phyloP scores from a whole-genome alignment of 2,329 filamentous ascomycete genomes.

The Trichoderma hamatum region DNA sequence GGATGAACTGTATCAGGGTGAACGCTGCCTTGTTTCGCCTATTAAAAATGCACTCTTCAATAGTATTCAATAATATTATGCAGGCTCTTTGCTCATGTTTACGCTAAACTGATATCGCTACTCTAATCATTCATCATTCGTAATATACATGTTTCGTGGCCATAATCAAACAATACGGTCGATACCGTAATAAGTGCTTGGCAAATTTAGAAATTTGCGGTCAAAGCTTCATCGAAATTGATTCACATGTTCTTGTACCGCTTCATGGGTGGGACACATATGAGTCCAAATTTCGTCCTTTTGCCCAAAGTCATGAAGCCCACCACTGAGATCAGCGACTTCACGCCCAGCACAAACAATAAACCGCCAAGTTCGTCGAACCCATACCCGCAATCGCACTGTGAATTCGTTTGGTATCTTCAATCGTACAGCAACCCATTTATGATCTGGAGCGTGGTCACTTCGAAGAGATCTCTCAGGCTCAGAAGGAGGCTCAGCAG shows the following conservation, averaged over 20 bases:
- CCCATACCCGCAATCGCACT: slow-evolving; percentile 50
- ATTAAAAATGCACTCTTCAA: too few species aligned
- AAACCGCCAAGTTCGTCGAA: slow-evolving; percentile 42
- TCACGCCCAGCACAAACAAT: slow-evolving; percentile 20
- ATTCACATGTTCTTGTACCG: slow-evolving; percentile 17
- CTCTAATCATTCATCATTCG: not conserved
- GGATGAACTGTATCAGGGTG: not conserved
- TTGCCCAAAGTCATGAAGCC: slow-evolving; percentile 31
- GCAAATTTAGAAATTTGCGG: not conserved
- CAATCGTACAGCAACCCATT: slow-evolving; percentile 60
- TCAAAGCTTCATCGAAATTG: slow-evolving; percentile 6
- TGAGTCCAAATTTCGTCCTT: slow-evolving; percentile 35
- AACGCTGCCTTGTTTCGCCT: not conserved
- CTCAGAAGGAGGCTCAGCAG: slow-evolving; percentile 42
- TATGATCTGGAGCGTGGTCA: slow-evolving; percentile 58
- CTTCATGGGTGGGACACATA: slow-evolving; percentile 28
- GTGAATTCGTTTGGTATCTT: slow-evolving; percentile 62
- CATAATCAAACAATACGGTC: not conserved
- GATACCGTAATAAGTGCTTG: not conserved
- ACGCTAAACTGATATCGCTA: not conserved
- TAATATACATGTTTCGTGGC: not conserved
- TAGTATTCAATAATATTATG: not conserved
- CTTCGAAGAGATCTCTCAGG: slow-evolving; percentile 50
- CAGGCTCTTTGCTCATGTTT: not conserved
- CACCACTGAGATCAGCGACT: slow-evolving; percentile 27